Base-by-base conservation (phyloP, 1,284 basidiomycete species). In the Anthracocystis setariae region DNA sequence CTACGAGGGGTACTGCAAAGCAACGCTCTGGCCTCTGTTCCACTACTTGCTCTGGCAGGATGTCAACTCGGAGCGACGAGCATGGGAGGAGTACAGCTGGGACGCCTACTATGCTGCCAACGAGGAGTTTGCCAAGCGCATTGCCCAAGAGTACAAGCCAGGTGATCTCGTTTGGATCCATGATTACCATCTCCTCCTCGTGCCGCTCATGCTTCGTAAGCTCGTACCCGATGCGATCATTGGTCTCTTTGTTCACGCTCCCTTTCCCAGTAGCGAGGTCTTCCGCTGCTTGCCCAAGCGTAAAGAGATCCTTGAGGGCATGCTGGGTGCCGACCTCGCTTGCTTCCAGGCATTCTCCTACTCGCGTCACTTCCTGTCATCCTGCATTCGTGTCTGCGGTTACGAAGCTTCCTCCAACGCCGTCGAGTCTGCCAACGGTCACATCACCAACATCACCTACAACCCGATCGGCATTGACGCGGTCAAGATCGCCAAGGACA, bases 31-130 rank as follows among this genome's bases (percentile, higher is more conserved):
- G 95, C 96, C 95, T 0, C 86, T 98, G 25, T 96, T 98, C 88
- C 96, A 98, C 85, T 98, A 98, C 83, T 88, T 98, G 59, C 90
- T 97, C 56, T 97, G 94, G 94, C 93, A 96, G 83, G 94, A 96
- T 82, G 93, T 85, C 37, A 85, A 84, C 40, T 82, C 84, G 64
- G 80, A 85, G 46, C 80, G 86, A 57, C 83, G 84, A 38, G 82
- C 84, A 44, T 85, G 86, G n/a, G 94, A 98, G 79, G 86, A 88
- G 56, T 85, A 85, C 5, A 88, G 92, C 77, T 98, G 94, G 87
- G 87, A 90, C 17, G 88, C 90, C 40, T 97, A 96, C 84, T 87
- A 90, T 73, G 86, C 89, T 53, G 93, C 92, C 56, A 98, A 98
- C 84, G 87, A 89, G 50, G 90, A 89, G 10, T 98, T 95, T 82